Conservation (phyloP, 1,284 basidiomycete species). For the Psilocybe mexicana region DNA sequence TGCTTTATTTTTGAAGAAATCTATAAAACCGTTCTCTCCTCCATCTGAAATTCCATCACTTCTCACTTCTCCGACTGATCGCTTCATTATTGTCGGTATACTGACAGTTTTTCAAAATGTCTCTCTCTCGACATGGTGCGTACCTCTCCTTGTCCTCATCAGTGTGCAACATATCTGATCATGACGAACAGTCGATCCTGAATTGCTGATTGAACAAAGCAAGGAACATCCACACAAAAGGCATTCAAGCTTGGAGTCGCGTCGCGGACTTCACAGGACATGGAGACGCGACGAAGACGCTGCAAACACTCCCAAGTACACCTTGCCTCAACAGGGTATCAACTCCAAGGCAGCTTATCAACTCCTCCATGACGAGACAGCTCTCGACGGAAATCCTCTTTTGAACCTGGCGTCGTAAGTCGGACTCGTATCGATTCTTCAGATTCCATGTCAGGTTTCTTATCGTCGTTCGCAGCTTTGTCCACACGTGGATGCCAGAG, state of each 20-base stretch:
- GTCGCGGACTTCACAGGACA: slow-evolving; percentile 32
- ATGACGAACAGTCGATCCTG: slow-evolving; percentile 25
- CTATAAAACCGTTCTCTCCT: background rate
- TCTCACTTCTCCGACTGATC: background rate
- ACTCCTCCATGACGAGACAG: slow-evolving; percentile 62
- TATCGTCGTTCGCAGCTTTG: slow-evolving; percentile 36
- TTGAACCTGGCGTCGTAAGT: slow-evolving; percentile 62
- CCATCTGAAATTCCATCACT: background rate
- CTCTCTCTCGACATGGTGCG: slow-evolving; percentile 32
- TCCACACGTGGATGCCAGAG: slow-evolving; percentile 62
- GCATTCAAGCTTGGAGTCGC: slow-evolving; percentile 27
- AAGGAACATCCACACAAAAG: slow-evolving; percentile 41
- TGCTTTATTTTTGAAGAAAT: background rate
- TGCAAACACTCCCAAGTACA: slow-evolving; percentile 39
- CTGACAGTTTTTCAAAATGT: slow-evolving; percentile 15
- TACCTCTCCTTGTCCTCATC: background rate
- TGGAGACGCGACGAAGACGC: slow-evolving; percentile 45
- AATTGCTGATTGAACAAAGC: slow-evolving; percentile 34
- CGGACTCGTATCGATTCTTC: background rate
- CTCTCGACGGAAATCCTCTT: slow-evolving; percentile 64
- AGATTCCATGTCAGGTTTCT: background rate
- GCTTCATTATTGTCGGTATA: background rate
- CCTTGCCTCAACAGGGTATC: slow-evolving; percentile 40
- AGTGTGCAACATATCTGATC: background rate
- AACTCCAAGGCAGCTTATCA: slow-evolving; percentile 49